Evolutionary conservation across 768 basidiomycete genomes (phyloP).

Genomic region (Leucocoprinus birnbaumii): DNA sequence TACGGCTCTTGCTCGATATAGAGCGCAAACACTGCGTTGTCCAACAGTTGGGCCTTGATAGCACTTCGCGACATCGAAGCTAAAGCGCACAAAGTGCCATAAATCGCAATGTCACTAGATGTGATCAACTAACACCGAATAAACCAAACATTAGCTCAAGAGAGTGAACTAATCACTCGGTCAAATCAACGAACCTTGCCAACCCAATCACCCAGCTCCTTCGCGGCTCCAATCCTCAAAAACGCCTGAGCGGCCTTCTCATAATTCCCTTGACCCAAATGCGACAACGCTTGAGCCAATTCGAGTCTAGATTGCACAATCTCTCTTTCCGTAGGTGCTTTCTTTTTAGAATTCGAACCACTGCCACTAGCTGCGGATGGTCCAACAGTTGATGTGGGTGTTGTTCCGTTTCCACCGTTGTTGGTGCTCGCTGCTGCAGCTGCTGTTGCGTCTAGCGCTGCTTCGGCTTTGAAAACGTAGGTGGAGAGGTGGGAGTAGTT

Average conservation of each 20-base stretch:
- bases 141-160: no score
- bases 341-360: constrained; percentile 29
- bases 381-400: constrained; percentile 13
- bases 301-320: constrained; percentile 77
- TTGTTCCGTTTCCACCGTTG: constrained; percentile 15
- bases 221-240: constrained; percentile 60
- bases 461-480: constrained; percentile 97
- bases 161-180: no score
- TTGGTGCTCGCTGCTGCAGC: constrained; percentile 22
- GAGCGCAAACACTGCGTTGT: constrained; percentile 65
- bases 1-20: constrained; percentile 89
- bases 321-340: constrained; percentile 57
- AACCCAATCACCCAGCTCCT: constrained; percentile 75
- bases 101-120: constrained; percentile 82
- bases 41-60: constrained; percentile 66
- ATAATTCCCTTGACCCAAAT: constrained; percentile 69
- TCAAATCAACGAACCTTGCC: constrained; percentile 54
- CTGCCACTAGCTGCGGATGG: constrained; percentile 19
- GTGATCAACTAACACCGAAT: constrained; percentile 64
- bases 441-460: constrained; percentile 68
- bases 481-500: constrained; percentile 86
- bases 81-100: constrained; percentile 81
- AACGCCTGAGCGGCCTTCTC: constrained; percentile 80
- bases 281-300: constrained; percentile 74
- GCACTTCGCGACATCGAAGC: constrained; percentile 68